Conservation (phyloP, 83 land plant genomes). For the Thuja plicata region DNA sequence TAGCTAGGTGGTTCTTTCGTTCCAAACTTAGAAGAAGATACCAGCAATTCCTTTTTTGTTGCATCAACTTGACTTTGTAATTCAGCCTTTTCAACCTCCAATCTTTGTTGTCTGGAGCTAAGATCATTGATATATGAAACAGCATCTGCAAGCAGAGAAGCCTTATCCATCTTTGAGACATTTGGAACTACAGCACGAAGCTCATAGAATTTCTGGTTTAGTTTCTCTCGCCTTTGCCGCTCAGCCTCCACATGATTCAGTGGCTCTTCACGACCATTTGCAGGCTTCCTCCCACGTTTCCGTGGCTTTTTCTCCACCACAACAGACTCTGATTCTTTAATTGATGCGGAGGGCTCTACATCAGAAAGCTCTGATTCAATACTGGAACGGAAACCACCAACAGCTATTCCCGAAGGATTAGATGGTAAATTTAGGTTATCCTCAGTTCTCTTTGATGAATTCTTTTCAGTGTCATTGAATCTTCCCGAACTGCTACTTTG, state of each 20-base stretch:
- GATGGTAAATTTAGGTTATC: not conserved
- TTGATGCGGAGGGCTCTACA: slow-evolving; percentile 7
- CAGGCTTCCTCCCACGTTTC: slow-evolving; percentile 36
- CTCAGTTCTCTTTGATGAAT: not conserved
- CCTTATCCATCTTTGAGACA: slow-evolving; percentile 38
- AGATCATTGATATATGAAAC: slow-evolving; percentile 28
- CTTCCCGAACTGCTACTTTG: not conserved
- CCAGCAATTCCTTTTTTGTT: slow-evolving; percentile 10
- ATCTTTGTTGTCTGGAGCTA: slow-evolving; percentile 9
- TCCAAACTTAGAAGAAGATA: not conserved
- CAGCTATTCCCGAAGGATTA: not conserved
- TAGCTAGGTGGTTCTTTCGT: not conserved
- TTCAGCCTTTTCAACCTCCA: slow-evolving; percentile 15
- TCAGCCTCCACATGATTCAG: slow-evolving; percentile 43
- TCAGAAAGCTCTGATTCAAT: slow-evolving; percentile 28
- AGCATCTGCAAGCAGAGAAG: slow-evolving; percentile 31
- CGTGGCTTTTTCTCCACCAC: slow-evolving; percentile 17
- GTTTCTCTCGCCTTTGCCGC: slow-evolving; percentile 39
- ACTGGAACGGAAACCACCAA: not conserved
- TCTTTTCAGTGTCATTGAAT: not conserved
- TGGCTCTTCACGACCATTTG: slow-evolving; percentile 37
- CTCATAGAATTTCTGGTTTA: slow-evolving; percentile 39
- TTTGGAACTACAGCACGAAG: slow-evolving; percentile 35
- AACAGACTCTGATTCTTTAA: slow-evolving; percentile 11
- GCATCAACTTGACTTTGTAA: slow-evolving; percentile 14